Evolutionary conservation across 75 land plant species (phyloP).

Genomic region (Cupressus sempervirens): DNA sequence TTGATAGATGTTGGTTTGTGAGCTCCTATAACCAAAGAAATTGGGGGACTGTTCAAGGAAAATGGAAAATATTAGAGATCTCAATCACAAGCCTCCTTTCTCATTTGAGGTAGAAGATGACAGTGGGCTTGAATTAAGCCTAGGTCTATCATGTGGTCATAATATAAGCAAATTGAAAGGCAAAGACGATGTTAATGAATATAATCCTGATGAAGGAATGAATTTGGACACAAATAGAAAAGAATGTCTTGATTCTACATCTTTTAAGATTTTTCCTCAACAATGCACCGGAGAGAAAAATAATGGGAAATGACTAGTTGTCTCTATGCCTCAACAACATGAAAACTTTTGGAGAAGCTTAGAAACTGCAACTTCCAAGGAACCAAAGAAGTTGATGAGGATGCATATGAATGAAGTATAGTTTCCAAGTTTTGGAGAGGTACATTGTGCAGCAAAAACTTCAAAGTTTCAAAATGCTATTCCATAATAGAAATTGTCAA

Average conservation of each 20-base stretch:
- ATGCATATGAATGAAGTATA: constrained; percentile 11
- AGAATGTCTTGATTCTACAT: constrained; percentile 6
- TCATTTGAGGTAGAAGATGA: constrained; percentile 39
- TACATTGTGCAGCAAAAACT: background rate
- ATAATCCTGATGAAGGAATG: constrained; percentile 25
- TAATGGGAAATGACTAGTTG: constrained; percentile 17
- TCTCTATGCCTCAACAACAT: constrained; percentile 7
- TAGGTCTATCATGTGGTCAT: constrained; percentile 52
- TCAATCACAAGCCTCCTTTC: background rate
- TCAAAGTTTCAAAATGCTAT: background rate
- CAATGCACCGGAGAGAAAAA: constrained; percentile 17
- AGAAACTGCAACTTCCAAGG: constrained; percentile 13
- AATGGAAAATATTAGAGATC: constrained; percentile 4
- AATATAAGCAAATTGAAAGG: constrained; percentile 29
- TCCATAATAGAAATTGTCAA: background rate
- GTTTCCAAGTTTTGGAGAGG: constrained; percentile 12
- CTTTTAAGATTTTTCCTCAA: constrained; percentile 26
- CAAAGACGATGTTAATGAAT: constrained; percentile 23
- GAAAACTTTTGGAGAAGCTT: constrained; percentile 37
- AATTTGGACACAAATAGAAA: constrained; percentile 7
- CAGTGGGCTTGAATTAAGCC: constrained; percentile 57
- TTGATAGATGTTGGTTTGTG: background rate
- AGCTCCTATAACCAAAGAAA: background rate
- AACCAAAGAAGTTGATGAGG: constrained; percentile 12
- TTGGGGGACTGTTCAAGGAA: background rate